phyloP scores from a whole-genome alignment of 768 basidiomycete species.

The Gloeophyllum trabeum region DNA sequence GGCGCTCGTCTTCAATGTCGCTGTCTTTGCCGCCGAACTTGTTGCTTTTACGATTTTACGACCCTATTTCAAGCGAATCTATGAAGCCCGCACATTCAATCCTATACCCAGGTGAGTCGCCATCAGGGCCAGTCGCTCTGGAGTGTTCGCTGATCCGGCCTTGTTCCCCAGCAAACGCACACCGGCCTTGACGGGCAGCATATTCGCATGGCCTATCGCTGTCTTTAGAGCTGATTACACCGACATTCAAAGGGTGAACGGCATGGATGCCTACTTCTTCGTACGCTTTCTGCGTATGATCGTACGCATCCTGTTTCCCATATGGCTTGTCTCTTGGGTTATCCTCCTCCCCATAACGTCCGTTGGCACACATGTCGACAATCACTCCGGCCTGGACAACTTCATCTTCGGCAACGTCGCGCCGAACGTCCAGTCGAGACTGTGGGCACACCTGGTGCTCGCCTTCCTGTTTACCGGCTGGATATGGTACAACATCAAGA shows the following conservation, averaged over 20 bases:
- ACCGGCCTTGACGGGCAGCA: slow-evolving; percentile 29
- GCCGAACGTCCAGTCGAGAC: slow-evolving; percentile 33
- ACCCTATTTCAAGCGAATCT: slow-evolving; percentile 70
- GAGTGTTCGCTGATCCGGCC: slow-evolving; percentile 24
- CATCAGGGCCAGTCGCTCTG: slow-evolving; percentile 3
- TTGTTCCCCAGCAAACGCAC: slow-evolving; percentile 36
- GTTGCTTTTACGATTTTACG: slow-evolving; percentile 61
- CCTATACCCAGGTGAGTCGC: slow-evolving; percentile 27
- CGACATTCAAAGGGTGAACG: slow-evolving; percentile 48
- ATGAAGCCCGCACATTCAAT: slow-evolving; percentile 67
- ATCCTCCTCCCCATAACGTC: slow-evolving; percentile 65
- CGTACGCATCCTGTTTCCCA: slow-evolving; percentile 63
- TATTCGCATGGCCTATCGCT: slow-evolving; percentile 50
- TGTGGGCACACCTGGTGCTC: slow-evolving; percentile 63
- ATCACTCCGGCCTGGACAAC: slow-evolving; percentile 38
- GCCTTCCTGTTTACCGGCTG: slow-evolving; percentile 75
- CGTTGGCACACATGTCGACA: slow-evolving; percentile 31
- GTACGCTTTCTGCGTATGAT: slow-evolving; percentile 75
- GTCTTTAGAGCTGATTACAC: slow-evolving; percentile 45
- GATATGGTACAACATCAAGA: slow-evolving; percentile 65
- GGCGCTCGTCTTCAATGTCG: slow-evolving; percentile 65
- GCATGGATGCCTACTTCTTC: slow-evolving; percentile 80
- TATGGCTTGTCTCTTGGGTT: slow-evolving; percentile 76
- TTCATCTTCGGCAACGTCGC: slow-evolving; percentile 74
- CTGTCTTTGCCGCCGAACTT: slow-evolving; percentile 54